Evolutionary conservation across 2,329 filamentous ascomycete genomes (phyloP).

Genomic region (Fusarium goolgardi): DNA sequence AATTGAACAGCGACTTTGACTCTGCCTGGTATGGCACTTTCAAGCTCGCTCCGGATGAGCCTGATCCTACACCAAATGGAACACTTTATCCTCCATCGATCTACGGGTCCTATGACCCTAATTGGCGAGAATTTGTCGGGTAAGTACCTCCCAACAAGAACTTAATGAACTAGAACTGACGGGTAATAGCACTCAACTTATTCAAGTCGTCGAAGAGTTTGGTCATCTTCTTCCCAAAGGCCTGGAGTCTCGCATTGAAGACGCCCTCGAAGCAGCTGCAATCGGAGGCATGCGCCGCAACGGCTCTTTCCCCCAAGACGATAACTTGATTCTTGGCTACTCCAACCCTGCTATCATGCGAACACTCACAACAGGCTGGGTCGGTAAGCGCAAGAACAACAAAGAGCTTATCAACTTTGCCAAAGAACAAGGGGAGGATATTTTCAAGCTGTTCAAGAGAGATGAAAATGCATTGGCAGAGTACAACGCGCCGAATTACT

Average conservation of each 20-base stretch:
- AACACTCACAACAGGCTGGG: conserved; percentile 55
- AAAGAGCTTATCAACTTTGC: conserved; percentile 53
- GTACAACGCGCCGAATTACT: conserved; percentile 22
- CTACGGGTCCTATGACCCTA: conserved; percentile 18
- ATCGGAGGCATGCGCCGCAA: conserved; percentile 26
- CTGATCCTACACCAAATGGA: conserved; percentile 10
- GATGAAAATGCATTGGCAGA: background rate
- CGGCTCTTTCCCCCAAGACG: conserved; percentile 3
- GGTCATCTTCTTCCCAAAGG: conserved; percentile 7
- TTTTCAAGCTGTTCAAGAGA: conserved; percentile 48
- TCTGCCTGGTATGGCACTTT: conserved; percentile 24
- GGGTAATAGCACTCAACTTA: background rate
- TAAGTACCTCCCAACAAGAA: background rate
- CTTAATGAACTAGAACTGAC: rapidly evolving
- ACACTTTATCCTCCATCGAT: conserved; percentile 14
- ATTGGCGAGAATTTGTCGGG: conserved; percentile 25
- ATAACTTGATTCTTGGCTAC: conserved; percentile 50
- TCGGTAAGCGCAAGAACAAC: conserved; percentile 55
- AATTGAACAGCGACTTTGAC: conserved; percentile 12
- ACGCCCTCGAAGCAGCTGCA: conserved; percentile 12
- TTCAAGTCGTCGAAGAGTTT: conserved; percentile 16
- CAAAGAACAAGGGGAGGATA: conserved; percentile 48
- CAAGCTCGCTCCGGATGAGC: conserved; percentile 21
- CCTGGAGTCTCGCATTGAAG: conserved; percentile 9
- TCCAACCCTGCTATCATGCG: conserved; percentile 58